Conservation (phyloP, 495 filamentous ascomycete genomes). For the Thozetella sp. region DNA sequence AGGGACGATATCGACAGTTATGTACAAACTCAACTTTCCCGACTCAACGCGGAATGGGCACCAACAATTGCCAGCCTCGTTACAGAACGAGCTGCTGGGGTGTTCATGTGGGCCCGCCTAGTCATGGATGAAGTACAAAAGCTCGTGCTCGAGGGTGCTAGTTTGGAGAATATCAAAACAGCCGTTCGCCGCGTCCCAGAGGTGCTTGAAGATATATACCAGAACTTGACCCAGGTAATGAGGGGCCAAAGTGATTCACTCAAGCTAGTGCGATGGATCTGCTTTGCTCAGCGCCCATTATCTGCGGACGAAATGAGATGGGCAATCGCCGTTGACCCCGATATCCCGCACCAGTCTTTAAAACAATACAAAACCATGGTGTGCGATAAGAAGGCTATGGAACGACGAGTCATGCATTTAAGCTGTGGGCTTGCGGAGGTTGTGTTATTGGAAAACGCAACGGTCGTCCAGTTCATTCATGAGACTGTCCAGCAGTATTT, state of each 20-base stretch:
- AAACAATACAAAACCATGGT: too few relatives aligned
- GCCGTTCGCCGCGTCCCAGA: constrained; percentile 9
- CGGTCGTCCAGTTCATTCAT: too few relatives aligned
- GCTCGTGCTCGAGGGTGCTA: constrained; percentile 6
- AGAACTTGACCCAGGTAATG: constrained; percentile 14
- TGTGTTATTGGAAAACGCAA: too few relatives aligned
- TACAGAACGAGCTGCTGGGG: constrained; percentile 16
- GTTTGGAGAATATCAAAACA: constrained; percentile 6
- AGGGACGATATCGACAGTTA: constrained; percentile 21
- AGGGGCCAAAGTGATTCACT: constrained; percentile 3
- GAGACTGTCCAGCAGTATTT: too few relatives aligned
- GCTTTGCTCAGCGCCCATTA: constrained; percentile 20
- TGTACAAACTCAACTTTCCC: constrained; percentile 10
- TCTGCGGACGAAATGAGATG: constrained; percentile 20
- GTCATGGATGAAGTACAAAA: constrained; percentile 17
- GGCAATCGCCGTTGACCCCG: constrained; percentile 21
- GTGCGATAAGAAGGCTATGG: too few relatives aligned
- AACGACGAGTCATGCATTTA: too few relatives aligned
- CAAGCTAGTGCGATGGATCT: constrained; percentile 30
- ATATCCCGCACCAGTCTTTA: too few relatives aligned
- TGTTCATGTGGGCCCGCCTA: constrained; percentile 28
- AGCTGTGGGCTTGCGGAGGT: too few relatives aligned
- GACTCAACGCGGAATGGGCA: neutral
- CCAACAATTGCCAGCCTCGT: constrained; percentile 17
- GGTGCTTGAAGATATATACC: constrained; percentile 21